Evolutionary conservation across 2,329 filamentous ascomycete species (phyloP).

Genomic region (Lachnellula hyalina): DNA sequence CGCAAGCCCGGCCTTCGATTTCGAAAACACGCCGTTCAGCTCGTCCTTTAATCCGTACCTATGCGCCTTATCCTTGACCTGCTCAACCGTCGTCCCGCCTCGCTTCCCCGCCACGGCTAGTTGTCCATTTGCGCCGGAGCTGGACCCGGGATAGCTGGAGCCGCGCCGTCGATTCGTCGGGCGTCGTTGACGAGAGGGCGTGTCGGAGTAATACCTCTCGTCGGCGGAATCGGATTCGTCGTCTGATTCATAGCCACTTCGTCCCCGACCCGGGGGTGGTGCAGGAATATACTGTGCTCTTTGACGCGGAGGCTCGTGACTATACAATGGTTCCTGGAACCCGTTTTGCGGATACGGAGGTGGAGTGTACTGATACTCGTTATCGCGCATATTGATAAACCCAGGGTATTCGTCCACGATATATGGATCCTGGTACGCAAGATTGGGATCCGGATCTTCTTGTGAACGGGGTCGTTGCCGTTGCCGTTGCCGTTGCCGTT

Average conservation of each 20-base stretch:
- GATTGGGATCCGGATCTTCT: background rate
- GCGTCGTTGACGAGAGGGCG: background rate
- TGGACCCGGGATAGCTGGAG: conserved; percentile 3
- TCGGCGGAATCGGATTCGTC: too few species aligned
- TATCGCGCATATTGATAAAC: conserved; percentile 1
- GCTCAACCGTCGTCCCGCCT: conserved; percentile 6
- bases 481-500: background rate
- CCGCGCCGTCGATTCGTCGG: background rate
- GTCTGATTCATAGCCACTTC: too few species aligned
- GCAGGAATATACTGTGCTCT: conserved; percentile 12
- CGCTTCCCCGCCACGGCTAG: background rate
- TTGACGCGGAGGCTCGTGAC: background rate
- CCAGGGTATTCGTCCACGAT: background rate
- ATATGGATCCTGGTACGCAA: background rate
- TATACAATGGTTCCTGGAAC: background rate
- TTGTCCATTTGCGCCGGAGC: background rate
- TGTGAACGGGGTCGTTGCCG: background rate
- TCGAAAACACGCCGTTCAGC: conserved; percentile 17
- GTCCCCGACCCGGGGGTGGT: too few species aligned
- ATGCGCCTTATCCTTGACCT: conserved; percentile 11
- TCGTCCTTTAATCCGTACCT: conserved; percentile 23
- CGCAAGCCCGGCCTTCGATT: conserved; percentile 14
- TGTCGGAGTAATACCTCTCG: too few species aligned
- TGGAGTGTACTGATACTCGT: background rate
- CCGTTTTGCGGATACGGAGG: too few species aligned